Conservation (phyloP, 1,284 basidiomycete genomes). For the Singerocomus inundabilis region DNA sequence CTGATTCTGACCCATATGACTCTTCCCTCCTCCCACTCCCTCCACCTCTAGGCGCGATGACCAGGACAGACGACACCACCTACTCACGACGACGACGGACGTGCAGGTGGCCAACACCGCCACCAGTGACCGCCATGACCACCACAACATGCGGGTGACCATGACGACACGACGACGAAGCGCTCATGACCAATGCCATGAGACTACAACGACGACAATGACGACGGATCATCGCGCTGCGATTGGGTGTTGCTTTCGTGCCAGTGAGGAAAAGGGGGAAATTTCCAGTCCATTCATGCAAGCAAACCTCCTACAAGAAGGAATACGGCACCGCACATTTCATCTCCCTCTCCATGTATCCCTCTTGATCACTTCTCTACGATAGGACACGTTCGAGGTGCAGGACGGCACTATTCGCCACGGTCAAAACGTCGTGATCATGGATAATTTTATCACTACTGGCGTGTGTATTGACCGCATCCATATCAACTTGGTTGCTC, state of each 20-base stretch:
- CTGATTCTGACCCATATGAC: no score
- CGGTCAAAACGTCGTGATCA: slow-evolving; percentile 83
- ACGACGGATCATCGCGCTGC: slow-evolving; percentile 87
- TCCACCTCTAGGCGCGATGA: no score
- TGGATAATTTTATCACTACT: slow-evolving; percentile 98
- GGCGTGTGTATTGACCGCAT: slow-evolving; percentile 46
- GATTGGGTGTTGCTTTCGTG: slow-evolving; percentile 93
- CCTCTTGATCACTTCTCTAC: slow-evolving; percentile 4
- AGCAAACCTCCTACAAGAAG: slow-evolving; percentile 82
- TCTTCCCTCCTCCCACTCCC: no score
- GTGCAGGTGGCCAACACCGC: no score
- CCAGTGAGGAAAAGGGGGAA: slow-evolving; percentile 96
- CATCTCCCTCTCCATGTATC: neutral
- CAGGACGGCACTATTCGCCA: slow-evolving; percentile 83
- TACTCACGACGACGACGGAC: no score
- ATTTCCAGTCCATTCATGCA: slow-evolving; percentile 85
- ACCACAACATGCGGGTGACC: no score
- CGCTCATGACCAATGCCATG: no score
- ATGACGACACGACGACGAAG: no score
- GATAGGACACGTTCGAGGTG: slow-evolving; percentile 91
- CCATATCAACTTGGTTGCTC: slow-evolving; percentile 1
- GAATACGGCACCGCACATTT: slow-evolving; percentile 83
- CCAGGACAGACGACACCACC: no score
- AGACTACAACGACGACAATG: no score
- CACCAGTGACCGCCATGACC: no score